Base-by-base conservation (phyloP, 257 asterid genomes). In the Lycium ferocissimum region DNA sequence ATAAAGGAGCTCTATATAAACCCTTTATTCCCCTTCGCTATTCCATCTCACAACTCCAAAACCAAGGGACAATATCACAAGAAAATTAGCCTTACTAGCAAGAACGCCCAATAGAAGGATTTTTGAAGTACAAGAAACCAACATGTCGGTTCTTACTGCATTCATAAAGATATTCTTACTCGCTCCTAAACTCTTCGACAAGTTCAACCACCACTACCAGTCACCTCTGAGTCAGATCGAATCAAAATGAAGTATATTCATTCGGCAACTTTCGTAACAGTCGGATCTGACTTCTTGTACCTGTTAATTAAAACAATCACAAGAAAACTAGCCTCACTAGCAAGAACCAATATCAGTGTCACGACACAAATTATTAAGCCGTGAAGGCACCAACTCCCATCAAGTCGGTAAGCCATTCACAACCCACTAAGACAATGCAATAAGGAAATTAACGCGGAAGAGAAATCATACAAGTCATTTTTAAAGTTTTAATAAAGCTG, bases 141-240 rank as follows among this genome's bases (percentile, higher is more conserved):
- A 6, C 0, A 0, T 0, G 10, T 17, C 0, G 2, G 0, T 49
- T 75, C 2, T 75, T 6, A 12, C 3, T 47, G 3, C 7, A 22
- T 49, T 75, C 61, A 5, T 0, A 40, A 22, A 75, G 2, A 13
- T 26, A 75, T 0, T 75, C 14, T 72, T 72, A 13, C 0, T 71
- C n/a, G 2, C 10, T 72, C 26, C 0, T 11, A 2, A n/a, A 43
- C 0, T 71, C 0, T 40, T 6, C 45, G 45, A 40, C 45, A 40
- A 40, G 5, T 67, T 0, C 0, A 67, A 0, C 1, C 12, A 14
- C 1, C n/a, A n/a, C n/a, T n/a, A n/a, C n/a, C n/a, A n/a, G n/a
- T n/a, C 22, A 37, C 12, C 13, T 7, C 4, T 1, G 7, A 37
- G 13, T n/a, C n/a, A n/a, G n/a, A n/a, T n/a, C n/a, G n/a, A n/a